Conservation (phyloP, 306 rosid species). For the Luffa acutangula region DNA sequence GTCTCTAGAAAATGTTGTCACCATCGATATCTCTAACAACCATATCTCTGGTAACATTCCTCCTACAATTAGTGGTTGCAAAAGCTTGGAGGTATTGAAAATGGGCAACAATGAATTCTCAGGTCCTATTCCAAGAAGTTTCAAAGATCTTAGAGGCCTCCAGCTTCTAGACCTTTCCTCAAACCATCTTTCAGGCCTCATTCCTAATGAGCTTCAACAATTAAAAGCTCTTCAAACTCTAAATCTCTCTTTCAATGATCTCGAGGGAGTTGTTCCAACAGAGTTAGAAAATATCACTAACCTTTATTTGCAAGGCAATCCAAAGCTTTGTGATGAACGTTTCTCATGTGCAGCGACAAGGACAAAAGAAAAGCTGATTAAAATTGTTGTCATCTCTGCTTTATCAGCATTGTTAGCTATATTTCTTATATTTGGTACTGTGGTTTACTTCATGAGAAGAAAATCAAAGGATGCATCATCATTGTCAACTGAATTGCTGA, state of each 20-base stretch:
- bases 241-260: slow-evolving; percentile 48
- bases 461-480: neutral
- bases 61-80: slow-evolving; percentile 37
- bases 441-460: neutral
- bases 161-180: slow-evolving; percentile 56
- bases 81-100: slow-evolving; percentile 40
- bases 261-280: slow-evolving; percentile 49
- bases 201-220: slow-evolving; percentile 43
- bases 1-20: slow-evolving; percentile 18
- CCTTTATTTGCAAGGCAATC: slow-evolving; percentile 33
- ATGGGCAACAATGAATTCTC: slow-evolving; percentile 42
- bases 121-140: slow-evolving; percentile 44
- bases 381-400: slow-evolving; percentile 13
- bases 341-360: slow-evolving; percentile 14
- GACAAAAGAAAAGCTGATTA: neutral
- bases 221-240: slow-evolving; percentile 30
- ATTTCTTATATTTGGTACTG: neutral
- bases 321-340: slow-evolving; percentile 31
- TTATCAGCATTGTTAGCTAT: slow-evolving; percentile 12
- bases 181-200: slow-evolving; percentile 56
- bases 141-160: slow-evolving; percentile 47
- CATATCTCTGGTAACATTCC: slow-evolving; percentile 37
- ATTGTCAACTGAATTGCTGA: neutral
- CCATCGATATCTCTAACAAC: slow-evolving; percentile 56
- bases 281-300: neutral